Evolutionary conservation across 345 rosid species (phyloP), one percentile per base, ranked within the genome.

Genomic region (Eucalyptus pumila): DNA sequence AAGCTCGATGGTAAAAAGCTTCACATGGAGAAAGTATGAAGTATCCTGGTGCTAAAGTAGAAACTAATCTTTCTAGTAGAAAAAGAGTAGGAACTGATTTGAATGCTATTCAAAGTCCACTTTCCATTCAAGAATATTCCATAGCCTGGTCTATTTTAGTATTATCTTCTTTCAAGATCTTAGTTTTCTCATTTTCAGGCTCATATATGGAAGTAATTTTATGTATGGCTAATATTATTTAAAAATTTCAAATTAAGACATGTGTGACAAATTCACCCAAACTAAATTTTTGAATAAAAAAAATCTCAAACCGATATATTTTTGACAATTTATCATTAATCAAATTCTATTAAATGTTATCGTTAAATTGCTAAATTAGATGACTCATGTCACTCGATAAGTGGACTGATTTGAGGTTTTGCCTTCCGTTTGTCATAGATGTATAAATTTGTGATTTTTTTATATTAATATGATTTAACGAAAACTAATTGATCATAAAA

Each of bases 241-340:
- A 24, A 56, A 56, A 56, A 2, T 23, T 26, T 26, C 13, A 23
- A 23, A 56, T 52, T 52, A 52, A 0, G 21, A 52, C 24, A 52
- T 8, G 5, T 52, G 2, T 52, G 2, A 52, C 11, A 52, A 52
- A 19, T 52, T 0, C 0, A 21, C 24, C 26, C 0, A 0, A 52
- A 21, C 58, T 52, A 21, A 52, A 3, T 8, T 52, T 52, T 52
- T 52, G 2, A 52, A 1, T 52, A 21, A 52, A 52, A n/a, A 52
- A 19, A 52, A 52, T 8, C 11, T 3, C 11, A 52, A 52, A 52
- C 5, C 0, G 1, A 1, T 56, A 56, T 26, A 56, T 26, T 6
- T 56, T 0, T 24, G 6, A 56, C 0, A 56, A 56, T 56, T 24
- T 56, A 9, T 26, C 13, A 24, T 24, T 23, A 56, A 56, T 56